phyloP scores from a whole-genome alignment of 352 stramenopile genomes.

The Phytophthora tentaculata region DNA sequence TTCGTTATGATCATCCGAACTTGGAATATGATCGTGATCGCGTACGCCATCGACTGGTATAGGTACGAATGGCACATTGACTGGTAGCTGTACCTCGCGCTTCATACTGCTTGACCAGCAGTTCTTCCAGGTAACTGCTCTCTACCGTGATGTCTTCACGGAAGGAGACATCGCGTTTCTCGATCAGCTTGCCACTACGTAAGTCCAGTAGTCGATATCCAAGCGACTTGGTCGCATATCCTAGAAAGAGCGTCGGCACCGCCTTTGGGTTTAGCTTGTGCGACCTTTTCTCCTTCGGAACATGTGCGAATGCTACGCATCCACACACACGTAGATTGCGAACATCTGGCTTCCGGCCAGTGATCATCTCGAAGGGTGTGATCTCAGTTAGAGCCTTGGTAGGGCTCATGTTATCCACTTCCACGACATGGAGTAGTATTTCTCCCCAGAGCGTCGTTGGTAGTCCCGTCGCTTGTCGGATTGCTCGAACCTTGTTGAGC shows the following conservation, averaged over 20 bases:
- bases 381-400: not conserved
- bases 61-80: not conserved
- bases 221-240: not conserved
- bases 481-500: not conserved
- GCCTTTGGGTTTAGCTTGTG: not conserved
- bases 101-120: not conserved
- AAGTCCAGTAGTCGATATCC: not conserved
- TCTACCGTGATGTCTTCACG: not conserved
- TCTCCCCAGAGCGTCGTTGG: not conserved
- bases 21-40: not conserved
- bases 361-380: not conserved
- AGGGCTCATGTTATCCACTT: not conserved
- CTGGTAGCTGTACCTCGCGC: not conserved
- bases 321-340: not conserved
- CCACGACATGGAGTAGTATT: not conserved
- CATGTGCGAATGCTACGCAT: not conserved
- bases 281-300: not conserved
- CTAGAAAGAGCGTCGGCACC: not conserved
- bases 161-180: not conserved
- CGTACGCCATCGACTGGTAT: not conserved
- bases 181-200: not conserved
- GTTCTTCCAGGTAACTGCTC: not conserved
- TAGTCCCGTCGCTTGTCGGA: not conserved
- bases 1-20: not conserved
- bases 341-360: not conserved